Conservation (phyloP, 2,329 filamentous ascomycete genomes). For the Tolypocladium ophioglossoides region DNA sequence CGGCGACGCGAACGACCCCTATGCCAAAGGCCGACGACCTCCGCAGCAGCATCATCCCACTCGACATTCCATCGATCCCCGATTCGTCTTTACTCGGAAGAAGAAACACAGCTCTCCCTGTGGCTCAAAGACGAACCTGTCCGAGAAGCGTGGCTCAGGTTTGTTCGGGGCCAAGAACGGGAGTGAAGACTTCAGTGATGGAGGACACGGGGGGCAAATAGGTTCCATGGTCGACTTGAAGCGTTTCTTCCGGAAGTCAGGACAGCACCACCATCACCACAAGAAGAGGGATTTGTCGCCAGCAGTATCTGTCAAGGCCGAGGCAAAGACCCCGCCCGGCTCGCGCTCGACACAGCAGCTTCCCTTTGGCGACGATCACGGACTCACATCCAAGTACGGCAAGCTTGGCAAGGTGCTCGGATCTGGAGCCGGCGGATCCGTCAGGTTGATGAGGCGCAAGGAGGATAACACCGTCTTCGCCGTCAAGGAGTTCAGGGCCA, state of each 20-base stretch:
- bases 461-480: slow-evolving; percentile 92
- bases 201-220: slow-evolving; percentile 29
- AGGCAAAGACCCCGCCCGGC: slow-evolving; percentile 34
- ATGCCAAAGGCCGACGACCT: slow-evolving; percentile 69
- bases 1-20: slow-evolving; percentile 75
- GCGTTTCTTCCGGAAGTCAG: slow-evolving; percentile 83
- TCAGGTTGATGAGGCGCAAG: slow-evolving; percentile 85
- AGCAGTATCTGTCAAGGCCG: slow-evolving; percentile 41
- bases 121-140: slow-evolving; percentile 39
- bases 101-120: slow-evolving; percentile 54
- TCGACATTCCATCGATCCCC: slow-evolving; percentile 56
- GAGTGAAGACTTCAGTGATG: slow-evolving; percentile 22
- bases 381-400: slow-evolving; percentile 81
- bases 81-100: slow-evolving; percentile 74
- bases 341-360: slow-evolving; percentile 49
- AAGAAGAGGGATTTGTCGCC: slow-evolving; percentile 59
- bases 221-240: slow-evolving; percentile 92
- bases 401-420: slow-evolving; percentile 92
- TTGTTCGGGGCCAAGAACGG: slow-evolving; percentile 23
- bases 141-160: slow-evolving; percentile 44
- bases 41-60: slow-evolving; percentile 56
- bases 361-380: slow-evolving; percentile 91
- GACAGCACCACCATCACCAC: slow-evolving; percentile 53
- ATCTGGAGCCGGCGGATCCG: slow-evolving; percentile 88
- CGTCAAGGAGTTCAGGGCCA: slow-evolving; percentile 90